phyloP scores from a whole-genome alignment of 129 eudicot species.

The Chrysanthemum makinoi region DNA sequence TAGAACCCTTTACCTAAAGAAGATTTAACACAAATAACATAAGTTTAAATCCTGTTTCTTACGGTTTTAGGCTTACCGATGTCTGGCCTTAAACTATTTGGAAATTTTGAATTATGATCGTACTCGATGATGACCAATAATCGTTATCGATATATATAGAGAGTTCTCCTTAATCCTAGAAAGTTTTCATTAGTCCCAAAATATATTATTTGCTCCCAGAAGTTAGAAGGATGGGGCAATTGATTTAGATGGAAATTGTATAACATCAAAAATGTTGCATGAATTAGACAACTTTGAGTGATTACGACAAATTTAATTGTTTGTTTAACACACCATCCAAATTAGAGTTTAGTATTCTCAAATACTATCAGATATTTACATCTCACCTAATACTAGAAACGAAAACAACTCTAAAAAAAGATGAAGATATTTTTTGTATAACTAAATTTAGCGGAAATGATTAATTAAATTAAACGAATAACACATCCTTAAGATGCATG shows the following conservation, averaged over 20 bases:
- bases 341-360: neutral
- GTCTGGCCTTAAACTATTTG: no score
- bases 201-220: no score
- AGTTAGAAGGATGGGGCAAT: neutral
- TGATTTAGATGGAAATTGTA: slow-evolving; percentile 5
- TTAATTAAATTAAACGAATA: neutral
- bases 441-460: neutral
- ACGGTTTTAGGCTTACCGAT: no score
- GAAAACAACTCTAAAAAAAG: neutral
- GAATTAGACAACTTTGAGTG: neutral
- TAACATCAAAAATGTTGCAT: neutral
- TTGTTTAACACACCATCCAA: neutral
- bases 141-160: neutral
- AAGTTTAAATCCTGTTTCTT: no score
- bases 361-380: neutral
- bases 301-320: neutral
- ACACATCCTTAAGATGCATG: no score
- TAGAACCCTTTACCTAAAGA: no score
- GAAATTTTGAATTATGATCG: no score
- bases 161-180: neutral
- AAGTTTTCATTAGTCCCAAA: no score
- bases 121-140: no score
- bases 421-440: neutral
- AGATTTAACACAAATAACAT: no score
- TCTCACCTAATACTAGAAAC: neutral